Base-by-base conservation (phyloP, 768 basidiomycete species). In the Holtermannia corniformis region DNA sequence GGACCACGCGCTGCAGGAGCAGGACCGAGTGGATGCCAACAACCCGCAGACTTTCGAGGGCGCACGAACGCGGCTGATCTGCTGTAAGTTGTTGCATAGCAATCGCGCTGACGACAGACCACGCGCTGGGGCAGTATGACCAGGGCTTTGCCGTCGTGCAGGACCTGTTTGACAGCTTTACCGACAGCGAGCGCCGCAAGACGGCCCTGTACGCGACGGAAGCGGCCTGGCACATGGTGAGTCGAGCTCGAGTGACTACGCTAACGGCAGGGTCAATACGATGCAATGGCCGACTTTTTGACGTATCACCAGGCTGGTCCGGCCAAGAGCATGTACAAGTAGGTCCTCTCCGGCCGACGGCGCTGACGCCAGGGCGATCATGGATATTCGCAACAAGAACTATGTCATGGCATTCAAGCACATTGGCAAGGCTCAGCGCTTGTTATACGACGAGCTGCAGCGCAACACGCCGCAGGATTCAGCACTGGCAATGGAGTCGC, bases 181-280 rank as follows among this genome's bases (percentile, higher is more conserved):
- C 62, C 37, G 61, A 70, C 44, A 20, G 52, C 25, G 61, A 72
- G 49, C 55, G 64, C 41, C 52, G 60, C n/a, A 60, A 64, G 25
- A 63, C 65, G 0, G 56, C 67, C n/a, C 62, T 68, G 47, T 68
- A 62, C 63, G 65, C 60, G 7, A 59, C 67, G 2, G 66, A 65
- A 2, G 60, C 68, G 3, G 67, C 68, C 3, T 72, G 68, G 68
- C 67, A 68, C 43, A 65, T 68, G 64, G 67, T 68, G 44, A 58
- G 59, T 55, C 7, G 24, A 16, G 20, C 24, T 7, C 13, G 43
- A 42, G 27, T 41, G 11, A 23, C 47, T 5, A 13, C 42, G 5
- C 12, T 25, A 23, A 49, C 21, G 47, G 19, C 40, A 65, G 59
- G 62, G 60, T n/a, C 68, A 72, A 53, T 72, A 60, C 51, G 64